Percentiles rank a stretch among this genome's conserved stretches.
These are phyloP conservation scores for Nothophytophthora sp. DNA, from an alignment of 352 stramenopile genomes.

Conservation along the genomic window DNA sequence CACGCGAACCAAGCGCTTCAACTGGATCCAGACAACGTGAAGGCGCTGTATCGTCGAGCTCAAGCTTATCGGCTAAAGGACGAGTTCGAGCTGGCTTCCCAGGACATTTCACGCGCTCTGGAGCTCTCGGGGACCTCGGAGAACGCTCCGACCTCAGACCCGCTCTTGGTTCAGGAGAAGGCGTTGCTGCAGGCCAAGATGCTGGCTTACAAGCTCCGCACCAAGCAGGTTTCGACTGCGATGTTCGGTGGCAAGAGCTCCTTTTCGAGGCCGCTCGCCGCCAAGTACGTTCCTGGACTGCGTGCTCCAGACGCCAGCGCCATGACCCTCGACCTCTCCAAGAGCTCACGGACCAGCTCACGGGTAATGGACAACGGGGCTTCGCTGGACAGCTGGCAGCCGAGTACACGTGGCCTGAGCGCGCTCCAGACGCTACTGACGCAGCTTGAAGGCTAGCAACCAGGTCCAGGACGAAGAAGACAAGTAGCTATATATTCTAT, in stretches of 20 bases:
- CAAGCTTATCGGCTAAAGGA: conserved; percentile 67
- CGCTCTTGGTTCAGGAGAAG: conserved; percentile 56
- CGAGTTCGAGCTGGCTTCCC: conserved; percentile 59
- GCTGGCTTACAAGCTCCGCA: conserved; percentile 70
- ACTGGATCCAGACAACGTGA: conserved; percentile 55
- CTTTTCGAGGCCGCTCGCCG: neutral
- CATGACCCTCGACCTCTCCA: conserved; percentile 34
- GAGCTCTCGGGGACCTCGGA: conserved; percentile 14
- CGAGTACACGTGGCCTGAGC: conserved; percentile 36
- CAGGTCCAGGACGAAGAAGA: conserved; percentile 2
- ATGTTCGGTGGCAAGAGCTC: conserved; percentile 61
- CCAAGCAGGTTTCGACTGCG: conserved; percentile 62
- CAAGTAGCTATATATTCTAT: conserved; percentile 45
- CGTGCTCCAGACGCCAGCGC: conserved; percentile 18
- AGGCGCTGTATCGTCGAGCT: conserved; percentile 70
- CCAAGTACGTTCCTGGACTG: conserved; percentile 3
- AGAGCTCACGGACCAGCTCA: conserved; percentile 5
- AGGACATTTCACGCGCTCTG: conserved; percentile 49
- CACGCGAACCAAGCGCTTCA: conserved; percentile 59
- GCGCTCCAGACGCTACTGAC: conserved; percentile 40
- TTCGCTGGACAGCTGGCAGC: conserved; percentile 46
- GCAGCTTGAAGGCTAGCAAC: conserved; percentile 13
- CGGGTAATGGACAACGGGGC: conserved; percentile 14
- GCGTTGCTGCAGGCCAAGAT: conserved; percentile 62
- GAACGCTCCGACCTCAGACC: conserved; percentile 18